A percentile compares a stretch with the other conserved stretches of the same genome.
Conservation (phyloP, 495 filamentous ascomycete genomes). For the Hyaloscypha hepaticicola region DNA sequence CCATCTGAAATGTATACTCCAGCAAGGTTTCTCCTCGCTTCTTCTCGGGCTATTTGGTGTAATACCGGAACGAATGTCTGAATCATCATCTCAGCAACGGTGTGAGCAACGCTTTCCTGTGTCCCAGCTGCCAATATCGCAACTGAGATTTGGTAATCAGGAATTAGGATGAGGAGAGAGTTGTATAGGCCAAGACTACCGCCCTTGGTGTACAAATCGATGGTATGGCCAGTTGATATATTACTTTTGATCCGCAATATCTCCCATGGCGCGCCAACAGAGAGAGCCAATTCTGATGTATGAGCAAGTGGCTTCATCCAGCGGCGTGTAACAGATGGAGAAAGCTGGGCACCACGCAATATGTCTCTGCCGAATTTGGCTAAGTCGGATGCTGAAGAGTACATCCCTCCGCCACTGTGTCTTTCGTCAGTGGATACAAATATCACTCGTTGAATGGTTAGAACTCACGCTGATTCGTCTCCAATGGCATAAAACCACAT, state of each 20-base stretch:
- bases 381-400: constrained; percentile 54
- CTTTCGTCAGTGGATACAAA: neutral
- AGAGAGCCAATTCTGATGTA: constrained; percentile 46
- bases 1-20: constrained; percentile 4
- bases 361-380: constrained; percentile 52
- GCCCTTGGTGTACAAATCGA: constrained; percentile 54
- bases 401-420: constrained; percentile 54
- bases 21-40: neutral
- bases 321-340: constrained; percentile 43
- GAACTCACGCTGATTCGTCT: constrained; percentile 36
- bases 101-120: constrained; percentile 11
- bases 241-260: constrained; percentile 42
- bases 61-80: constrained; percentile 9
- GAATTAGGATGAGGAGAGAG: constrained; percentile 45
- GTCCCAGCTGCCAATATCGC: constrained; percentile 48
- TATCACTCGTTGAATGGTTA: neutral
- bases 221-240: constrained; percentile 22
- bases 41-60: neutral
- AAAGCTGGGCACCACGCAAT: constrained; percentile 48
- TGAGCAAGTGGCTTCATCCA: constrained; percentile 58
- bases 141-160: constrained; percentile 54
- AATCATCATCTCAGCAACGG: constrained; percentile 5
- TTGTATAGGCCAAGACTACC: constrained; percentile 50
- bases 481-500: constrained; percentile 32
- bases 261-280: constrained; percentile 59